Evolutionary conservation across 179 eudicot genomes (phyloP), one percentile per base, ranked within the genome.

Genomic region (Vitellaria paradoxa): DNA sequence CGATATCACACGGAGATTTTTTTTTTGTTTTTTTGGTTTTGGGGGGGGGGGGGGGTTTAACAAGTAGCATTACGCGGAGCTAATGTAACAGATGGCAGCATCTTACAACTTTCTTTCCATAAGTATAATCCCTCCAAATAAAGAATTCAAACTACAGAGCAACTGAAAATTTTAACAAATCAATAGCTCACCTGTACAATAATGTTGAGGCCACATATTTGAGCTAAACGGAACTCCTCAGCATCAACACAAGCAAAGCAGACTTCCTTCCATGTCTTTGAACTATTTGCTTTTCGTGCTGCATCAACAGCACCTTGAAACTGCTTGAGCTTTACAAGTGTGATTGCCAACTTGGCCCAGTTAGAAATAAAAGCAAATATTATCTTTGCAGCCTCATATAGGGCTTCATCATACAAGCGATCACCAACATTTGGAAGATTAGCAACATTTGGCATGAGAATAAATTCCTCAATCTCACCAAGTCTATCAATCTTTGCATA

Each of bases 231-330:
- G 89, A 93, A 93, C 88, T 93, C 98, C 84, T 93, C 97, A 14
- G 97, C 96, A 89, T 93, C 97, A 65, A 93, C 97, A 85, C 98
- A 93, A 74, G 98, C 97, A 78, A 93, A 92, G 86, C 97, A 93
- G 66, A 93, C 98, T 88, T 93, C 97, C 81, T 93, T 93, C 98
- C 98, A 92, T 46, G 97, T 92, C 83, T 93, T 93, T 21, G 97
- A 84, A 57, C 98, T 93, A 73, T 93, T 92, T 59, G 98, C 98
- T 79, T 93, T 93, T 17, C 98, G 76, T 78, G 98, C 98, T 17
- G 97, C 98, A 89, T 93, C 97, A 82, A 93, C 98, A 82, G 97
- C 98, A 70, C 96, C 91, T 89, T 93, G 97, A 80, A 90, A 93
- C 82, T 93, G 97, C 76, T 84, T 84, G 70, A 93, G 85, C 88